Evolutionary conservation across 805 yeast genomes (phyloP).

Genomic region (Wilhelminamyces savonicus): DNA sequence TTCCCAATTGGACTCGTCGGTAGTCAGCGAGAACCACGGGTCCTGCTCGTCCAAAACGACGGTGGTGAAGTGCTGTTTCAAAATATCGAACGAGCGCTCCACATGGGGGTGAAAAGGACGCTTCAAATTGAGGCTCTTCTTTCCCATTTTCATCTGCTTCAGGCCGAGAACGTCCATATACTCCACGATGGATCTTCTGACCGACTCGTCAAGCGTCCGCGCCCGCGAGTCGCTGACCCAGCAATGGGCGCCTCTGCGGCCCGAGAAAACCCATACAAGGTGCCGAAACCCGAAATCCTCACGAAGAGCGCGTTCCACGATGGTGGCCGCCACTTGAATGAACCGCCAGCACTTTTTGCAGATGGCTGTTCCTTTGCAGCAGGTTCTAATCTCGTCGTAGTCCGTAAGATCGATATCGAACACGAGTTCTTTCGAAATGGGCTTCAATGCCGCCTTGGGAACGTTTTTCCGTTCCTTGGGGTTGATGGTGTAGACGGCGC

Average conservation of each 20-base stretch:
- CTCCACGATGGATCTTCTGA: slow-evolving; percentile 74
- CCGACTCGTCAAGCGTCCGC: slow-evolving; percentile 61
- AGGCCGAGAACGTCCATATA: slow-evolving; percentile 69
- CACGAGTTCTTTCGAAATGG: slow-evolving; percentile 80
- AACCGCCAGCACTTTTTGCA: slow-evolving; percentile 93
- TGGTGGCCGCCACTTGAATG: slow-evolving; percentile 74
- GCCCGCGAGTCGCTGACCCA: slow-evolving; percentile 93
- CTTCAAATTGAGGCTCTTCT: slow-evolving; percentile 47
- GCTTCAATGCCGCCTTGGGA: slow-evolving; percentile 71
- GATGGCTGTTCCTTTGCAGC: slow-evolving; percentile 81
- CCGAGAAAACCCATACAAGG: slow-evolving; percentile 92
- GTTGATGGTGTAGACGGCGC: slow-evolving; percentile 82
- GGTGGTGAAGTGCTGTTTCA: slow-evolving; percentile 58
- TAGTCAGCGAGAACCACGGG: slow-evolving; percentile 54
- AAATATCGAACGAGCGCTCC: slow-evolving; percentile 63
- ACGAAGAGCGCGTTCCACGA: slow-evolving; percentile 62
- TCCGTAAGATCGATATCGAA: slow-evolving; percentile 98
- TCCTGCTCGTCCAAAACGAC: slow-evolving; percentile 76
- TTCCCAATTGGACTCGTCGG: slow-evolving; percentile 41
- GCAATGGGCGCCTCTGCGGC: slow-evolving; percentile 98
- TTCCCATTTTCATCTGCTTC: slow-evolving; percentile 33
- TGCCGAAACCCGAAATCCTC: slow-evolving; percentile 89
- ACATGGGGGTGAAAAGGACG: slow-evolving; percentile 90
- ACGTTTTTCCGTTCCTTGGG: slow-evolving; percentile 81
- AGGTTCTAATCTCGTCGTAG: slow-evolving; percentile 88